phyloP scores from a whole-genome alignment of 176 grass and related monocot species.

The Chrysopogon serrulatus region DNA sequence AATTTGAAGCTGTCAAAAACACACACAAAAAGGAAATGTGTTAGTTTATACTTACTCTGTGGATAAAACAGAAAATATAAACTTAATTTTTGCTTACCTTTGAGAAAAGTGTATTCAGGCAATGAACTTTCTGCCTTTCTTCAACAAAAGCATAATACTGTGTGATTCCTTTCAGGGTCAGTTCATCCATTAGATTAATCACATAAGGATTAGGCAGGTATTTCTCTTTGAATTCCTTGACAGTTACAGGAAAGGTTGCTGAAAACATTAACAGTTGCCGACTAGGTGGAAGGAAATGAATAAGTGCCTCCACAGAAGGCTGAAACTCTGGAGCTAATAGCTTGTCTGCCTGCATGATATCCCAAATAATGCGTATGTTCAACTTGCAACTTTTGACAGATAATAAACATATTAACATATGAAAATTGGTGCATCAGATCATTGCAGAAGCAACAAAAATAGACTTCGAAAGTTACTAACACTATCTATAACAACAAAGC shows the following conservation, averaged over 20 bases:
- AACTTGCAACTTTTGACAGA: neutral
- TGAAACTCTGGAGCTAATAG: conserved; percentile 87
- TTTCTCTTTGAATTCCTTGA: conserved; percentile 69
- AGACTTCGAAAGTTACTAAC: neutral
- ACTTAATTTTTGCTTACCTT: conserved; percentile 25
- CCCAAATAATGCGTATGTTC: neutral
- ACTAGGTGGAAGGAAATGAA: conserved; percentile 56
- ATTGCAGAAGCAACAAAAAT: neutral
- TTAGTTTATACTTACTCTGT: conserved; percentile 20
- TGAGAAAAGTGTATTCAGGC: conserved; percentile 57
- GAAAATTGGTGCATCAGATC: neutral
- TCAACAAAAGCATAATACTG: conserved; percentile 73
- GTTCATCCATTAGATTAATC: conserved; percentile 78
- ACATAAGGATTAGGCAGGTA: conserved; percentile 64
- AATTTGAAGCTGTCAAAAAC: conserved; percentile 70
- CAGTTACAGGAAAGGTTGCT: conserved; percentile 65
- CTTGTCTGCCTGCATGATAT: conserved; percentile 73
- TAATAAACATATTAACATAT: neutral
- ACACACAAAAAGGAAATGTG: neutral
- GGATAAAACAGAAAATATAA: neutral
- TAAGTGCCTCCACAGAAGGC: conserved; percentile 78
- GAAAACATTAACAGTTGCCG: conserved; percentile 78
- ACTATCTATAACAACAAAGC: neutral
- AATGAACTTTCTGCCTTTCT: conserved; percentile 72
- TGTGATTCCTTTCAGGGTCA: conserved; percentile 66